These are phyloP conservation scores for Intubia oerlemansii DNA, from an alignment of 2,329 filamentous ascomycete species.

Conservation along the genomic window DNA sequence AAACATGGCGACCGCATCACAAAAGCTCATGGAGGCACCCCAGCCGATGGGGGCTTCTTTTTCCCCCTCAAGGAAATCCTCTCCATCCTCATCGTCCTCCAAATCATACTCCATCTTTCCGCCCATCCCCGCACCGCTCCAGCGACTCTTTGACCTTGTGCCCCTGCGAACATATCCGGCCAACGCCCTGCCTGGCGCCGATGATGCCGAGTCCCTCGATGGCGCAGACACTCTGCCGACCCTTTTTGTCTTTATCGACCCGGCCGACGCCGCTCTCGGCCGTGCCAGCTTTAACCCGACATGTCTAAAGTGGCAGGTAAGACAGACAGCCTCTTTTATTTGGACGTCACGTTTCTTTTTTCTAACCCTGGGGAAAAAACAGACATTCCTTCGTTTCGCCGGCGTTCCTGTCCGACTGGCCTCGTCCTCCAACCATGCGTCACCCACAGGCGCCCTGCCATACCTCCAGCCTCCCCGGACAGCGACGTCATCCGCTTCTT, in stretches of 20 bases:
- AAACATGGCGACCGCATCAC: too few species aligned
- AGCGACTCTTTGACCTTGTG: conserved; percentile 64
- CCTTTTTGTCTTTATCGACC: conserved; percentile 58
- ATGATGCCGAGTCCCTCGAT: conserved; percentile 6
- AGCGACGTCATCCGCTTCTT: too few species aligned
- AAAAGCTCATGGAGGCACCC: too few species aligned
- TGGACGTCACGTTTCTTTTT: not conserved
- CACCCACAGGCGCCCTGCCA: conserved; percentile 69
- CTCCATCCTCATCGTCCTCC: too few species aligned
- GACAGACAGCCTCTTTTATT: too few species aligned
- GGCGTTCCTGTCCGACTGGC: conserved; percentile 43
- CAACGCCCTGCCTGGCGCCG: conserved; percentile 47
- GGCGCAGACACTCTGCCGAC: conserved; percentile 20
- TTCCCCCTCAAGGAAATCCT: too few species aligned
- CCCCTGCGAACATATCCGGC: conserved; percentile 56
- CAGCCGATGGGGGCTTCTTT: too few species aligned
- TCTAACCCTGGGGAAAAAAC: too few species aligned
- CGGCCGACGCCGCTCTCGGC: conserved; percentile 35
- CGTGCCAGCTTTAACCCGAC: conserved; percentile 72
- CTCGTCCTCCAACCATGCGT: conserved; percentile 80
- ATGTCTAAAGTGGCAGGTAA: conserved; percentile 96
- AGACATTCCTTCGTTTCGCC: conserved; percentile 64
- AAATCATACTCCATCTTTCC: too few species aligned
- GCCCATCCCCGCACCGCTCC: conserved; percentile 49
- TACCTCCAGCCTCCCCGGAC: conserved; percentile 46